Percentiles rank a stretch among this genome's conserved stretches.
phyloP scores from a whole-genome alignment of 352 stramenopile genomes.

The Peronospora destructor region DNA sequence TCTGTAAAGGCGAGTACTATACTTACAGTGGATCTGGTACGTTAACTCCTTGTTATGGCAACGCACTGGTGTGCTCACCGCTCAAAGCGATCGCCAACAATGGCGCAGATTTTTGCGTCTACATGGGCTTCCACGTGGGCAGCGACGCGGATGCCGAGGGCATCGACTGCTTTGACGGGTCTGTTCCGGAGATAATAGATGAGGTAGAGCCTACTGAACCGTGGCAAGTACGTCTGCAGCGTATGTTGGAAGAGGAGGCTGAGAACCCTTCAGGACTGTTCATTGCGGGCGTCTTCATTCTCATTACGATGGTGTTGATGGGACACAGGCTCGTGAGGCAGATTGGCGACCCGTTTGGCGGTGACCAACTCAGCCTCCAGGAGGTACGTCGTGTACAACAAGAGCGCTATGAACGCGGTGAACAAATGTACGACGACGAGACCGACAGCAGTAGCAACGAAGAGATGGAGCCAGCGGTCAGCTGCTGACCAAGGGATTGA shows the following conservation, averaged over 20 bases:
- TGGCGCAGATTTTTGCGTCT: slow-evolving; percentile 57
- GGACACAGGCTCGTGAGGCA: slow-evolving; percentile 41
- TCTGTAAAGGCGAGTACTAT: slow-evolving; percentile 74
- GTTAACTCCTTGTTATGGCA: slow-evolving; percentile 73
- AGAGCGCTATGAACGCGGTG: slow-evolving; percentile 49
- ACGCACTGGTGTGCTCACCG: slow-evolving; percentile 73
- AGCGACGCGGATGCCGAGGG: slow-evolving; percentile 57
- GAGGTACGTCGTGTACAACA: slow-evolving; percentile 69
- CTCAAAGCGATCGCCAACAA: slow-evolving; percentile 48
- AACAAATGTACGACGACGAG: slow-evolving; percentile 36
- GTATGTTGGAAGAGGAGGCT: slow-evolving; percentile 61
- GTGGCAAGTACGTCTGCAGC: slow-evolving; percentile 41
- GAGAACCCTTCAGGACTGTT: slow-evolving; percentile 61
- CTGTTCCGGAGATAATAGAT: slow-evolving; percentile 49
- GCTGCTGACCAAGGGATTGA: slow-evolving; percentile 3
- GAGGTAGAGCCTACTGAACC: slow-evolving; percentile 51
- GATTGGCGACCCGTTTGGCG: slow-evolving; percentile 36
- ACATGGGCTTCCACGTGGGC: slow-evolving; percentile 79
- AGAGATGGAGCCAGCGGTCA: slow-evolving; percentile 7
- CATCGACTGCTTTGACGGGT: slow-evolving; percentile 78
- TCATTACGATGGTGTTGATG: slow-evolving; percentile 50
- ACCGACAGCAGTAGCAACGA: slow-evolving; percentile 50
- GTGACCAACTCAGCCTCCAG: slow-evolving; percentile 55
- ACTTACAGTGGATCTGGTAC: slow-evolving; percentile 48
- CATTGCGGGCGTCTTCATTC: slow-evolving; percentile 53